Evolutionary conservation across 768 basidiomycete species (phyloP), one percentile per base, ranked within the genome.

Genomic region (Boletus edulis): DNA sequence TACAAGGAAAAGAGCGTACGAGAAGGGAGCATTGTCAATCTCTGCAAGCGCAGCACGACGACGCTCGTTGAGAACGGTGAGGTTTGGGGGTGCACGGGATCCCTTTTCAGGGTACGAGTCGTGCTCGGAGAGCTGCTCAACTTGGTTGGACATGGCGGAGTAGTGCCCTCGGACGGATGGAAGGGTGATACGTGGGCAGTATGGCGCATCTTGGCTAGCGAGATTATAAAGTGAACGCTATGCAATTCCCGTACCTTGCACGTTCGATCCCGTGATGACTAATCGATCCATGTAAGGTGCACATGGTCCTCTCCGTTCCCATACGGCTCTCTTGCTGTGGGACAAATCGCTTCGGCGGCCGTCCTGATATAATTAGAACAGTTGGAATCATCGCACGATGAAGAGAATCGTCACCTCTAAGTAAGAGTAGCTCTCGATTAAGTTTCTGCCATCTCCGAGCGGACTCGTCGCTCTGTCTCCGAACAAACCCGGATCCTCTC

Each of bases 11-110:
- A 65, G 14, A 5, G 34, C 86, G 51, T 68, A 90, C 88, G 86
- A 86, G 73, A 95, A 95, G 42, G 78, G 76, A 41, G 94, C 94
- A 57, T 89, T 86, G 72, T 96, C 94, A 56, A 96, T 82, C 69
- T 95, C 91, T 13, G 86, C 81, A 40, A 97, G 79, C 32, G 94
- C 93, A 35, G 83, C 84, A 17, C 89, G 81, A 58, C 94, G 84
- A 47, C 85, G 82, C 67, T 88, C 83, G 66, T 88, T 85, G 42
- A 90, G 80, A 14, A 62, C 68, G 58, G 69, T 27, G 63, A 75
- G 59, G 63, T 76, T 57, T 65, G 68, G 1, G 39, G 43, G 46
- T 0, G 5, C 8, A 9, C 29, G 29, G 18, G 5, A 51, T n/a
- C n/a, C n/a, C 51, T 72, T 73, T 29, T 72, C 69, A 3, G 56